A percentile compares a stretch with the other conserved stretches of the same genome.
Evolutionary conservation across 2,329 filamentous ascomycete genomes (phyloP).

Genomic region (Arthrobotrys sphaeroides): DNA sequence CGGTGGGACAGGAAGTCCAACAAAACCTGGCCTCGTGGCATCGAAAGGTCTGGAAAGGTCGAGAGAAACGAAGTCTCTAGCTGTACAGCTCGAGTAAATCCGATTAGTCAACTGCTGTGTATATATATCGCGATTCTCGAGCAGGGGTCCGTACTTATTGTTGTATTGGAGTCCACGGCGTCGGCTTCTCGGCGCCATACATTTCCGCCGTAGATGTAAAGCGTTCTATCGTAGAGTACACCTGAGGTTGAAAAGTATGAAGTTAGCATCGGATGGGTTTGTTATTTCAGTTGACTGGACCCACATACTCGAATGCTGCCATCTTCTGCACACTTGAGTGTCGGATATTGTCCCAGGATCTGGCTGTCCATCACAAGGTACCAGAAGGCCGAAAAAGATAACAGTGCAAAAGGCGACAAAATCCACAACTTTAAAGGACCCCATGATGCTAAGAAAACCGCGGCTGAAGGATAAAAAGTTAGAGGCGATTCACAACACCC

Average conservation of each 20-base stretch:
- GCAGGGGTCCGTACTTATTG: not conserved
- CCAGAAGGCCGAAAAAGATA: not conserved
- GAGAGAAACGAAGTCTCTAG: conserved; percentile 13
- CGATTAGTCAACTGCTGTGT: not conserved
- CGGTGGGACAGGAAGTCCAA: conserved; percentile 24
- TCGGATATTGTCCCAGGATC: not conserved
- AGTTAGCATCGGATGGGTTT: not conserved
- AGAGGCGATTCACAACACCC: not conserved
- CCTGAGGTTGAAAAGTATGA: not conserved
- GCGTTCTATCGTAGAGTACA: not conserved
- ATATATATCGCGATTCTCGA: not conserved
- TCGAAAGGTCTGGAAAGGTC: conserved; percentile 22
- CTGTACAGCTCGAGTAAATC: not conserved
- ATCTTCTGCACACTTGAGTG: conserved; percentile 9
- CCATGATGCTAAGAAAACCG: not conserved
- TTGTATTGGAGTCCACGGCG: not conserved
- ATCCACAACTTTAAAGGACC: not conserved
- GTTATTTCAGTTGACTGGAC: not conserved
- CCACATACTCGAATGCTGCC: conserved; percentile 26
- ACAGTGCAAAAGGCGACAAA: not conserved
- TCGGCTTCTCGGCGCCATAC: not conserved
- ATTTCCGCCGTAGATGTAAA: conserved; percentile 36
- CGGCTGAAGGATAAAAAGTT: not conserved
- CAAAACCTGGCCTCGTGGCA: not conserved
- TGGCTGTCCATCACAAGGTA: not conserved